Base-by-base conservation (phyloP, 2,329 filamentous ascomycete species). In the Aspergillus carbonarius region DNA sequence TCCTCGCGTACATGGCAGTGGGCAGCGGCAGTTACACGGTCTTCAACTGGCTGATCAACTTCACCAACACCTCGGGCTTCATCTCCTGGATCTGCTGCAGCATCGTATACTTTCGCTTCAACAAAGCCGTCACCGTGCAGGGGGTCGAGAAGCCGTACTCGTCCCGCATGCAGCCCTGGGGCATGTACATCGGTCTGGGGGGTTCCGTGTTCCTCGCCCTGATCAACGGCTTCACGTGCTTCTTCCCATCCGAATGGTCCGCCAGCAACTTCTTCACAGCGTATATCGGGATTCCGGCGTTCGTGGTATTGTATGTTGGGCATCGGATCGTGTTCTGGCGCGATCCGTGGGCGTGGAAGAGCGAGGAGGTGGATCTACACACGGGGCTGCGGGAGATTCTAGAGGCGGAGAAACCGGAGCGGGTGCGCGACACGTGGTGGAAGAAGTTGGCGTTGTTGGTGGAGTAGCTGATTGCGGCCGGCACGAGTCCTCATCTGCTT, bases 141-240 rank as follows among this genome's bases (percentile, higher is more conserved):
- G 75, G 76, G 8, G 72, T 84, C 27, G 66, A 79, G 39, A 75
- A 84, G 5, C 83, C 85, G 0, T 88, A 85, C 65, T 73, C 73
- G 27, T 83, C 80, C n/a, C 68, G 68, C 20, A 64, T 86, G 5
- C 85, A 87, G 65, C 85, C 89, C 0, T 92, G 88, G 68, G 85
- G 85, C 2, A 83, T 88, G 0, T 91, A 82, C 67, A 74, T 83
- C 55, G 81, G 82, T 9, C 81, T 91, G 1, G 70, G 82, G 15
- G 70, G 70, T 9, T 67, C 68, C 1, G 69, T 85, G 23, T 82
- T 91, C 54, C 78, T 93, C n/a, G 84, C 82, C 1, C 74, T 93
- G 3, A 87, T 90, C 65, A 91, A 91, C 66, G 90, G 89, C 1
- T 93, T 92, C 74, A 83, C 87, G 35, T 83, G 89, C 13, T 93